phyloP scores from a whole-genome alignment of 352 stramenopile species.

The Peronosclerospora sorghi region DNA sequence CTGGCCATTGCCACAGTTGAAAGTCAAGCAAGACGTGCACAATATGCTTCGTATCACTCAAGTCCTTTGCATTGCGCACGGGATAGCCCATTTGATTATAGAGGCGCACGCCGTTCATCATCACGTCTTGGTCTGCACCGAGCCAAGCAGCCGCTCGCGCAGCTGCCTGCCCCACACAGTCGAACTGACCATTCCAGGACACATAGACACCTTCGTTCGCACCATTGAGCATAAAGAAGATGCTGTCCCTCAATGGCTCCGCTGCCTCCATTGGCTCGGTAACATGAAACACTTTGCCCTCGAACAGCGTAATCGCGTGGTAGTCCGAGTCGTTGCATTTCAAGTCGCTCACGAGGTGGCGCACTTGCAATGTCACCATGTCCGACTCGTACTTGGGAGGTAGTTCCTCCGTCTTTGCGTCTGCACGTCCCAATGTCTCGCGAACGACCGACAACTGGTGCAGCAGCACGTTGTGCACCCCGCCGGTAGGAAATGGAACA shows the following conservation, averaged over 20 bases:
- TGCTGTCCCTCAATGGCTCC: constrained; percentile 22
- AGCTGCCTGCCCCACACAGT: constrained; percentile 38
- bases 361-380: constrained; percentile 35
- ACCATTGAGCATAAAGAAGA: constrained; percentile 83
- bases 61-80: constrained; percentile 35
- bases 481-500: constrained; percentile 13
- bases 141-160: constrained; percentile 41
- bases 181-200: constrained; percentile 64
- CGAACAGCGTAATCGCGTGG: constrained; percentile 23
- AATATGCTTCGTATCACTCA: constrained; percentile 40
- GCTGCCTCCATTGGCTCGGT: constrained; percentile 42
- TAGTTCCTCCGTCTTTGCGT: constrained; percentile 6
- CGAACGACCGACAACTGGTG: constrained; percentile 3
- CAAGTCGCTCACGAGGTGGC: constrained; percentile 31
- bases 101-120: constrained; percentile 58
- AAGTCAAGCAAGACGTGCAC: constrained; percentile 76
- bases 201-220: constrained; percentile 72
- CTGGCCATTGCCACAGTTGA: constrained; percentile 77
- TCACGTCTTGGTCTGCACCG: constrained; percentile 51
- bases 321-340: constrained; percentile 23
- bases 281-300: constrained; percentile 30
- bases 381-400: constrained; percentile 53
- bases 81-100: constrained; percentile 60
- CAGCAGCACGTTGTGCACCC: constrained; percentile 9
- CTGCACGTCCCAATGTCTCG: constrained; percentile 2